A percentile compares a stretch with the other conserved stretches of the same genome.
Evolutionary conservation across 2,329 filamentous ascomycete genomes (phyloP).

Genomic region (Pseudofabraea citricarpa): DNA sequence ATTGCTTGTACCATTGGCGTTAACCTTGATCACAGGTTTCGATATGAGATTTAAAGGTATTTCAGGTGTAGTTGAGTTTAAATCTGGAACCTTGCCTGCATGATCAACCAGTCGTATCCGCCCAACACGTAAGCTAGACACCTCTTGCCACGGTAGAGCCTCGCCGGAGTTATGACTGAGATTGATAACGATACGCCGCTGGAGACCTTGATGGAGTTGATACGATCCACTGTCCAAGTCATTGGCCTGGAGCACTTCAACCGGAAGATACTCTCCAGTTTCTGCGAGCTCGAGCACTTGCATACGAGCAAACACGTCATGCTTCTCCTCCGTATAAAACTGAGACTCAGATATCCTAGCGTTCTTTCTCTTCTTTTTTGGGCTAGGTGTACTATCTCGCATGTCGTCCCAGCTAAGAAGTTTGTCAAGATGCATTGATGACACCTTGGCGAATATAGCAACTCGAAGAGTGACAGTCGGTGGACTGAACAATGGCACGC

Average conservation of each 20-base stretch:
- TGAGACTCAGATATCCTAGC: constrained; percentile 82
- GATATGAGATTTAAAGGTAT: constrained; percentile 73
- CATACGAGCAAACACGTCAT: constrained; percentile 83
- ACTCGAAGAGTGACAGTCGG: constrained; percentile 74
- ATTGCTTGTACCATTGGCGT: constrained; percentile 84
- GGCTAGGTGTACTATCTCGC: constrained; percentile 67
- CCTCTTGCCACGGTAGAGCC: constrained; percentile 81
- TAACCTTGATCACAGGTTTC: constrained; percentile 74
- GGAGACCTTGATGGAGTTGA: constrained; percentile 91
- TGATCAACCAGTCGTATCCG: constrained; percentile 80
- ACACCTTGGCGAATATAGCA: constrained; percentile 87
- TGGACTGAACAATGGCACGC: constrained; percentile 74
- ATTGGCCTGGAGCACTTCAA: constrained; percentile 84
- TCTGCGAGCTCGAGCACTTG: constrained; percentile 92
- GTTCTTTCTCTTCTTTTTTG: constrained; percentile 46
- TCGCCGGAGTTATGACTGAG: constrained; percentile 91
- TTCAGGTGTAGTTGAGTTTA: constrained; percentile 66
- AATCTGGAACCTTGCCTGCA: constrained; percentile 77
- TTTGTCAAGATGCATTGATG: constrained; percentile 92
- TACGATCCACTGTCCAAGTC: constrained; percentile 86
- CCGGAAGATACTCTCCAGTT: constrained; percentile 82
- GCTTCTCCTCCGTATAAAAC: constrained; percentile 88
- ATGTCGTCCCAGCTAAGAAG: constrained; percentile 98
- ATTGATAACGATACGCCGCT: constrained; percentile 80
- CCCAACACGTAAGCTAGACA: constrained; percentile 72